A percentile compares a stretch with the other conserved stretches of the same genome.
Conservation (phyloP, 148 eudicot genomes). For the Rhododendron henanense region DNA sequence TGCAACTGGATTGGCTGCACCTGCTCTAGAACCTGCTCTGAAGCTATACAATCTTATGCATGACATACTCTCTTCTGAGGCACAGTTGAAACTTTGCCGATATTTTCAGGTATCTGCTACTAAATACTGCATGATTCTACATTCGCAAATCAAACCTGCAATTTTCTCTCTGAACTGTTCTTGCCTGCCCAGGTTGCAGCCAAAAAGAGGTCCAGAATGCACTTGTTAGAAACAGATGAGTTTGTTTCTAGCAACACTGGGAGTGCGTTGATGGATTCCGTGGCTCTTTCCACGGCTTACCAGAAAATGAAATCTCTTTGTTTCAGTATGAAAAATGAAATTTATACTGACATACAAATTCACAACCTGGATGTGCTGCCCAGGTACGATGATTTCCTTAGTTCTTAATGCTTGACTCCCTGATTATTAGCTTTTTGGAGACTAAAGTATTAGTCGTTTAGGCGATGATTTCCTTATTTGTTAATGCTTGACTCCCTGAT, state of each 20-base stretch:
- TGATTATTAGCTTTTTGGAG: background rate
- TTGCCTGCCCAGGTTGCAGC: conserved; percentile 61
- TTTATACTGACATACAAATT: conserved; percentile 73
- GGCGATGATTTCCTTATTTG: background rate
- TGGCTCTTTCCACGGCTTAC: conserved; percentile 59
- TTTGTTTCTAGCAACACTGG: conserved; percentile 57
- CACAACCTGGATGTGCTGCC: conserved; percentile 81
- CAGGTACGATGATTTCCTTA: conserved; percentile 35
- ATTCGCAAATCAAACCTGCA: background rate
- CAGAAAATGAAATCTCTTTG: conserved; percentile 79
- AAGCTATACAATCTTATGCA: conserved; percentile 76
- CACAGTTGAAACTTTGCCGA: conserved; percentile 65
- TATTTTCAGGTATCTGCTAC: conserved; percentile 62
- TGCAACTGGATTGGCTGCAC: conserved; percentile 71
- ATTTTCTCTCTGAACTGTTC: conserved; percentile 1
- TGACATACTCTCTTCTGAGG: conserved; percentile 74
- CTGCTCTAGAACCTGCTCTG: conserved; percentile 73
- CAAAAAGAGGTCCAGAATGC: conserved; percentile 80
- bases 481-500: background rate
- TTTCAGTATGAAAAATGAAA: conserved; percentile 63
- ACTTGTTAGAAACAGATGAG: conserved; percentile 77
- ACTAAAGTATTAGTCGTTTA: background rate
- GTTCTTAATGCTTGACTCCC: background rate
- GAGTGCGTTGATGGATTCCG: conserved; percentile 45
- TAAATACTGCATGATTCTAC: background rate